phyloP scores from a whole-genome alignment of 2,329 filamentous ascomycete genomes.

The Penicillium sp. region DNA sequence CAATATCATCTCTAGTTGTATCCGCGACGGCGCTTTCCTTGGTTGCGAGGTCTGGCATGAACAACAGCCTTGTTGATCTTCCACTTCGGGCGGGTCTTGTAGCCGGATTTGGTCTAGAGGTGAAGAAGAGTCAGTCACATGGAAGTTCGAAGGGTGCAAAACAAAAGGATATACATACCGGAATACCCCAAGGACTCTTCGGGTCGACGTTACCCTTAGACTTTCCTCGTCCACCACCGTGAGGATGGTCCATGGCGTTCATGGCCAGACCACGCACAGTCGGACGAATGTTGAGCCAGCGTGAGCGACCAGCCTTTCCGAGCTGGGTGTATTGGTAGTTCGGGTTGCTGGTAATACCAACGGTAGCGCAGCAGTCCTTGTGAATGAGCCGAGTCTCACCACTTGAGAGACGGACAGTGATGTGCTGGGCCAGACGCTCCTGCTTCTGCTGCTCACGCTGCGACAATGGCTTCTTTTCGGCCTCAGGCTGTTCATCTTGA shows the following conservation, averaged over 20 bases:
- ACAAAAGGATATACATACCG: slow-evolving; percentile 60
- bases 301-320: slow-evolving; percentile 89
- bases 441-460: slow-evolving; percentile 41
- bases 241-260: slow-evolving; percentile 98
- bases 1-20: slow-evolving; percentile 50
- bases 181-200: slow-evolving; percentile 93
- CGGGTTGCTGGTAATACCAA: slow-evolving; percentile 90
- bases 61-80: slow-evolving; percentile 94
- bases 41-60: slow-evolving; percentile 76
- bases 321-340: slow-evolving; percentile 87
- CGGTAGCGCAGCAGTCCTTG: slow-evolving; percentile 89
- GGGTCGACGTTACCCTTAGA: slow-evolving; percentile 97
- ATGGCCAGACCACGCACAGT: slow-evolving; percentile 97
- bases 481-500: slow-evolving; percentile 50
- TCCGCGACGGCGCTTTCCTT: slow-evolving; percentile 76
- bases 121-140: slow-evolving; percentile 12
- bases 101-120: slow-evolving; percentile 56
- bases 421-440: slow-evolving; percentile 68
- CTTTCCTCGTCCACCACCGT: slow-evolving; percentile 98
- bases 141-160: slow-evolving; percentile 3
- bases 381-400: slow-evolving; percentile 87
- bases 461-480: slow-evolving; percentile 35
- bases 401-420: slow-evolving; percentile 83
- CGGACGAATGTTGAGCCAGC: slow-evolving; percentile 91
- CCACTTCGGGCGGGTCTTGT: slow-evolving; percentile 85